phyloP scores from a whole-genome alignment of 2,329 filamentous ascomycete species.

The Ascochyta lentis region DNA sequence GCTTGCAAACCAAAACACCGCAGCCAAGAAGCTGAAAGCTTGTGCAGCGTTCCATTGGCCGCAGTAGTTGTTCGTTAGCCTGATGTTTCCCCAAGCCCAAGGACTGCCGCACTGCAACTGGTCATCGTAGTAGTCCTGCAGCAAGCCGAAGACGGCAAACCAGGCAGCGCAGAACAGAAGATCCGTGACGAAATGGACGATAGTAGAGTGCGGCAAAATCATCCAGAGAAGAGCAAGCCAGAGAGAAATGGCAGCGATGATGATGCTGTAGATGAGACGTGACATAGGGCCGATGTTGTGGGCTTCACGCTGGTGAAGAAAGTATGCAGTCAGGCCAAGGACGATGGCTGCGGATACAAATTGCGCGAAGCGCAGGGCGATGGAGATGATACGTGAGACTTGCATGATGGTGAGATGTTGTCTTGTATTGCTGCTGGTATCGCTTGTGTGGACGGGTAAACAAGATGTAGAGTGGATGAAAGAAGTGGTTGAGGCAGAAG shows the following conservation, averaged over 20 bases:
- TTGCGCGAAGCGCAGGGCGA: constrained; percentile 66
- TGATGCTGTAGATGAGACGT: constrained; percentile 77
- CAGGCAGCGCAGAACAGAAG: constrained; percentile 71
- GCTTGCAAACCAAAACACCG: constrained; percentile 69
- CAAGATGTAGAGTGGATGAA: background rate
- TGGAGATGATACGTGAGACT: constrained; percentile 57
- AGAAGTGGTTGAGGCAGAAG: background rate
- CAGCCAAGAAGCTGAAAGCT: constrained; percentile 74
- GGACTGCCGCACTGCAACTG: constrained; percentile 29
- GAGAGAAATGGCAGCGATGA: constrained; percentile 72
- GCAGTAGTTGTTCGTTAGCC: constrained; percentile 57
- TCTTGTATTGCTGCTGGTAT: background rate
- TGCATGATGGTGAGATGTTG: constrained; percentile 24
- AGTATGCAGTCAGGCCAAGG: constrained; percentile 25
- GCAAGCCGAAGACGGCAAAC: constrained; percentile 59
- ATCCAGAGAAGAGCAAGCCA: constrained; percentile 73
- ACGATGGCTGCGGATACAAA: constrained; percentile 71
- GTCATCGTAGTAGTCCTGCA: constrained; percentile 36
- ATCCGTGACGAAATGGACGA: constrained; percentile 74
- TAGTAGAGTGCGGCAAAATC: constrained; percentile 69
- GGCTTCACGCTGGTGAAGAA: constrained; percentile 31
- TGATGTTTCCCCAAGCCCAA: constrained; percentile 62
- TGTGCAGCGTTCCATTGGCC: constrained; percentile 72
- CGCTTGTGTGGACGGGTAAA: background rate
- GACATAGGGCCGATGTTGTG: constrained; percentile 62